phyloP scores from a whole-genome alignment of 2,329 filamentous ascomycete species.

The Ceratocystiopsis sp. region DNA sequence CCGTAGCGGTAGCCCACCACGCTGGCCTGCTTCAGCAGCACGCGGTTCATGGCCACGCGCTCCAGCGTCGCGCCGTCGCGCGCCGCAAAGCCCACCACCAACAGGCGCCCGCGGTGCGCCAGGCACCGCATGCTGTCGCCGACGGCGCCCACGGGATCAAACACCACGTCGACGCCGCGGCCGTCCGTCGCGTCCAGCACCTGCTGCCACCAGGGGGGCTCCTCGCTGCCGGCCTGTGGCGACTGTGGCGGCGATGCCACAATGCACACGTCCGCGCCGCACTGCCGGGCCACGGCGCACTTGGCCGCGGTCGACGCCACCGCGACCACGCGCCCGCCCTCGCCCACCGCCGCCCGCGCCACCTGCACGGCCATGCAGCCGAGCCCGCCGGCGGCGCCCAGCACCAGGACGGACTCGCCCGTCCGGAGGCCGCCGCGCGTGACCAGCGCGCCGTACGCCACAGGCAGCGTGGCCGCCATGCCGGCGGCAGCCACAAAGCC shows the following conservation, averaged over 20 bases:
- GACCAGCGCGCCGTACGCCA: slow-evolving; percentile 33
- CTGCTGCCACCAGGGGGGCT: slow-evolving; percentile 27
- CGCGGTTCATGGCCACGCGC: slow-evolving; percentile 32
- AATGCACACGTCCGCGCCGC: slow-evolving; percentile 25
- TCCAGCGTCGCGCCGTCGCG: slow-evolving; percentile 12
- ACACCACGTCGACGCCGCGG: slow-evolving; percentile 37
- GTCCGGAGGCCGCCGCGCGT: slow-evolving; percentile 21
- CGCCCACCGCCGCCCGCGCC: slow-evolving; percentile 18
- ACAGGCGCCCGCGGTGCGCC: slow-evolving; percentile 33
- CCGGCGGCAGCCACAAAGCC: slow-evolving; percentile 32
- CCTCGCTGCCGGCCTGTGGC: slow-evolving; percentile 1
- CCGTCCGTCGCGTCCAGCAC: slow-evolving; percentile 27
- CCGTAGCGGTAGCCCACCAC: slow-evolving; percentile 40
- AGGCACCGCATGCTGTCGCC: slow-evolving; percentile 35
- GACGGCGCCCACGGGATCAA: slow-evolving; percentile 40
- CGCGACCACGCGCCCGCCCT: slow-evolving; percentile 25
- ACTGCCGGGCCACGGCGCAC: slow-evolving; percentile 19
- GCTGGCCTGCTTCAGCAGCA: slow-evolving; percentile 34
- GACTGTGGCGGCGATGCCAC: slow-evolving; percentile 16
- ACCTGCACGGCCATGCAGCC: slow-evolving; percentile 39
- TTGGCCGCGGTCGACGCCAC: slow-evolving; percentile 31
- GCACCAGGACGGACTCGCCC: slow-evolving; percentile 34
- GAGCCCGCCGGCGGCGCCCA: slow-evolving; percentile 36
- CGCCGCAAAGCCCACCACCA: slow-evolving; percentile 42
- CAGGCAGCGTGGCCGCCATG: slow-evolving; percentile 33